These are phyloP conservation scores for Serendipita sp. DNA, from an alignment of 768 basidiomycete species.

Conservation along the genomic window DNA sequence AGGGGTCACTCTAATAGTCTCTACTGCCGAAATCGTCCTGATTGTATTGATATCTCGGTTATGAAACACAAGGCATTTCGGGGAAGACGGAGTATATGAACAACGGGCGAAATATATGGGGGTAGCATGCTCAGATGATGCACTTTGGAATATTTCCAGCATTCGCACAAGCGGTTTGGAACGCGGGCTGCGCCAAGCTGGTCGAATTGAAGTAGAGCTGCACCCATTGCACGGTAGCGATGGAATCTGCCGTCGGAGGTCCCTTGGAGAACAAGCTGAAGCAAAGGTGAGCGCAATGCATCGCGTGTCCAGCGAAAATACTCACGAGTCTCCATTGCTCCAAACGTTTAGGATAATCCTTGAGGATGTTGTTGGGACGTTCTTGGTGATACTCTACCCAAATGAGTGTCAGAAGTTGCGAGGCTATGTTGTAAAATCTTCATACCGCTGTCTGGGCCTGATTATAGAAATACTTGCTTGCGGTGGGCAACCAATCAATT, in stretches of 20 bases:
- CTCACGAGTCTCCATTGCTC: slow-evolving; percentile 12
- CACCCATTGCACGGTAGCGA: slow-evolving; percentile 11
- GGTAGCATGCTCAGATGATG: background rate
- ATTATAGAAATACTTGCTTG: slow-evolving; percentile 9
- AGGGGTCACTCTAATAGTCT: slow-evolving; percentile 41
- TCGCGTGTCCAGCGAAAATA: background rate
- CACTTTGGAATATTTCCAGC: slow-evolving; percentile 9
- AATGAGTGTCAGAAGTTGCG: background rate
- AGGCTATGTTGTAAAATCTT: no score
- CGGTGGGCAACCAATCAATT: slow-evolving; percentile 12
- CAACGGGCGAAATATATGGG: no score
- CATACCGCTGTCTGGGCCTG: slow-evolving; percentile 1
- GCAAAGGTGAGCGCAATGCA: background rate
- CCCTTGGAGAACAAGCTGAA: slow-evolving; percentile 8
- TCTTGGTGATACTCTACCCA: slow-evolving; percentile 10
- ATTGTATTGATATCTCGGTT: slow-evolving; percentile 47
- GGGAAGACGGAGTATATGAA: no score
- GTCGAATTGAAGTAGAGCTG: slow-evolving; percentile 14
- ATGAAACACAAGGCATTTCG: slow-evolving; percentile 10
- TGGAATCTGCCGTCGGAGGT: slow-evolving; percentile 13
- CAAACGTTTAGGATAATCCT: slow-evolving; percentile 12
- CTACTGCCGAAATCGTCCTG: slow-evolving; percentile 46
- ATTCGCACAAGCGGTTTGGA: slow-evolving; percentile 9
- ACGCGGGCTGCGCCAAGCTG: background rate
- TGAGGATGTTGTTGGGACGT: slow-evolving; percentile 8